phyloP scores from a whole-genome alignment of 371 early-diverging fungal genomes.

The Umbelopsis sp. region DNA sequence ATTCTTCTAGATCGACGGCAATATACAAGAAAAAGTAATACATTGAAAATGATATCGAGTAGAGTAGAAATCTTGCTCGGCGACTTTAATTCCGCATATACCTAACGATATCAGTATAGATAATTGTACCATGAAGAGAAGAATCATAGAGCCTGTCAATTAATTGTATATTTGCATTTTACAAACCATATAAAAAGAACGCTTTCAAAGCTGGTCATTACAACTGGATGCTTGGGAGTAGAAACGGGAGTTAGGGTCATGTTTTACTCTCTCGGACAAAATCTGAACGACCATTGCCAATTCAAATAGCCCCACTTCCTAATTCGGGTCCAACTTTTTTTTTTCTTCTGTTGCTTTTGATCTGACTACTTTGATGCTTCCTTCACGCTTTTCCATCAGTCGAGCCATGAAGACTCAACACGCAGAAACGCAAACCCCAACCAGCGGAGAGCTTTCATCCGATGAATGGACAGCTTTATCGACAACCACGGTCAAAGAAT shows the following conservation, averaged over 20 bases:
- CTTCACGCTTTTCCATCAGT: neutral
- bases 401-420: neutral
- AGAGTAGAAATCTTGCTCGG: slow-evolving; percentile 6
- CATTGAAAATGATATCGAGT: neutral
- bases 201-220: neutral
- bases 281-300: neutral
- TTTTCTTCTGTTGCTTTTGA: neutral
- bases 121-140: neutral
- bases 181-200: neutral
- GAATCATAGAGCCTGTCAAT: neutral
- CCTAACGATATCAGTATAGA: neutral
- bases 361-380: slow-evolving; percentile 5
- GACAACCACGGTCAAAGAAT: neutral
- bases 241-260: neutral
- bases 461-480: neutral
- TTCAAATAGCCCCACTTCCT: neutral
- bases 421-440: slow-evolving; percentile 5
- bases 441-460: neutral
- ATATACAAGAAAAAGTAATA: neutral
- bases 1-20: neutral
- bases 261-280: neutral
- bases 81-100: neutral
- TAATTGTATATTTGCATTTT: neutral
- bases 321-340: neutral
- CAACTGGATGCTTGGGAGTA: neutral